Evolutionary conservation across 176 grass and related monocot species (phyloP), one percentile per base, ranked within the genome.

Genomic region (Triticum timopheevii): DNA sequence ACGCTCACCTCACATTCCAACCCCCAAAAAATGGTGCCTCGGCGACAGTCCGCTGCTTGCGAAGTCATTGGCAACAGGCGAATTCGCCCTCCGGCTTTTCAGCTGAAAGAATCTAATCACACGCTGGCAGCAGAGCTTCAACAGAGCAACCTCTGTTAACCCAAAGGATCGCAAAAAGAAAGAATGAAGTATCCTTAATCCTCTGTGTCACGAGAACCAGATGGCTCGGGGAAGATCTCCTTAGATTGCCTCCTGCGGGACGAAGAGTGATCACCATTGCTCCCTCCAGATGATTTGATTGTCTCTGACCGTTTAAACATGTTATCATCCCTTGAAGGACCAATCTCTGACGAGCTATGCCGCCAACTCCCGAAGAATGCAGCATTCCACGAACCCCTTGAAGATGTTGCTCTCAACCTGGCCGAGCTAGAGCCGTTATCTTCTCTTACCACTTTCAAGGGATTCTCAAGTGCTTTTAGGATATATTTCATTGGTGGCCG

Each of bases 361-460:
- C 94, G 88, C 96, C 96, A 95, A 72, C 97, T 99, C 8, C 97
- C 97, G 2, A 95, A 94, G 78, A 96, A 92, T 56, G 97, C 87
- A 13, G 90, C 93, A 74, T 99, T 96, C 97, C 97, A 99, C 49
- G 97, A 99, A n/a, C 94, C 97, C 40, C 97, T 82, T 22, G 94
- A 99, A 19, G 97, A 99, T 23, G 90, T 94, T 27, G 97, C 97
- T 85, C 97, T 90, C 47, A 99, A 76, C 74, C 90, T 90, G 16
- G 82, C 92, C 0, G 96, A 98, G 83, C 97, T 82, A 70, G 88
- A 90, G 66, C 88, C 87, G 0, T 95, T 90, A 2, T 99, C 97
- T 83, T 99, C 97, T 47, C 97, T 93, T 8, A 99, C 94, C 40
- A 99, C 94, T 76, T 99, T 99, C 77, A 97, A 76, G 23, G 97